These are phyloP conservation scores for Cyclocybe cylindracea DNA, from an alignment of 768 basidiomycete species.

Conservation along the genomic window DNA sequence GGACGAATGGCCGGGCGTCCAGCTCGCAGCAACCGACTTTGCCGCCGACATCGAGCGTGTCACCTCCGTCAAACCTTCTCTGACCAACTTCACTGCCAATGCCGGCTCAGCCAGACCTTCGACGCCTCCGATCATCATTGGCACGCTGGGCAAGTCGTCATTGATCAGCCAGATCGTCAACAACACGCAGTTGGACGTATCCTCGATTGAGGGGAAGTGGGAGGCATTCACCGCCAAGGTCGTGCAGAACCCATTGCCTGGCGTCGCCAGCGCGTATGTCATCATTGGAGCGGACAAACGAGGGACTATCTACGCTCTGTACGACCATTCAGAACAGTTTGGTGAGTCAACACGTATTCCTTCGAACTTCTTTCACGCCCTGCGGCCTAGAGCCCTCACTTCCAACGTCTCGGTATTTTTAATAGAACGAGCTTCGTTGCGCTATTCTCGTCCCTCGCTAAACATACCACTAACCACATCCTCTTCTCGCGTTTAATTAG, in stretches of 20 bases:
- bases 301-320: conserved; percentile 66
- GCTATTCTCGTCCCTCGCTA: neutral
- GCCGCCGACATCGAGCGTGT: conserved; percentile 62
- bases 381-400: neutral
- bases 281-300: conserved; percentile 71
- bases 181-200: conserved; percentile 53
- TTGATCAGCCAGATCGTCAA: conserved; percentile 55
- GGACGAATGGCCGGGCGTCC: conserved; percentile 67
- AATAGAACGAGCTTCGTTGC: neutral
- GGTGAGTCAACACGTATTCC: conserved; percentile 32
- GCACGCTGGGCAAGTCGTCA: conserved; percentile 60
- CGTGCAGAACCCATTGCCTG: conserved; percentile 57
- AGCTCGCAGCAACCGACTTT: conserved; percentile 61
- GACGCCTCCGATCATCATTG: conserved; percentile 57
- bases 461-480: conserved; percentile 7
- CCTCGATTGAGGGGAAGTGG: conserved; percentile 64
- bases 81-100: conserved; percentile 49
- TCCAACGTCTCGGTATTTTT: no score
- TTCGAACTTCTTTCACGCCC: neutral
- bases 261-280: conserved; percentile 61
- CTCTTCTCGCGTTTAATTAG: conserved; percentile 26
- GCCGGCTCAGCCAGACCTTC: conserved; percentile 27
- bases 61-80: conserved; percentile 48
- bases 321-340: conserved; percentile 71
- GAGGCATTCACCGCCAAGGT: conserved; percentile 57